Evolutionary conservation across 441 rosid species (phyloP).

Genomic region (Adansonia gregorii): DNA sequence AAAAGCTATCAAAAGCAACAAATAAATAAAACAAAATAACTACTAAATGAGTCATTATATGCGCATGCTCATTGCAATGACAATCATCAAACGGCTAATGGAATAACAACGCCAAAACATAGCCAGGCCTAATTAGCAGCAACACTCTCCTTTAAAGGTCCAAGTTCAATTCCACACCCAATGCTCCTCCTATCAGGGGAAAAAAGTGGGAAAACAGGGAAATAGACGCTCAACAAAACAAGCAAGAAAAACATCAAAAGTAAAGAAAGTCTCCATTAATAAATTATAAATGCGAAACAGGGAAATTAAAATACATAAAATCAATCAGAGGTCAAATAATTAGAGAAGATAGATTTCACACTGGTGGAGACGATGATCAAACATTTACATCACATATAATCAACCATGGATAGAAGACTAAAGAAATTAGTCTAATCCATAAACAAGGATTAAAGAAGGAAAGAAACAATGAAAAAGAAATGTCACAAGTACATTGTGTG

Average conservation of each 20-base stretch:
- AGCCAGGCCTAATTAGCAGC: neutral
- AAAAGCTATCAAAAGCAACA: neutral
- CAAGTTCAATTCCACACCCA: neutral
- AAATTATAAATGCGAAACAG: neutral
- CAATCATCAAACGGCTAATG: neutral
- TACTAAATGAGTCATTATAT: neutral
- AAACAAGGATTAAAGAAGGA: conserved; percentile 9
- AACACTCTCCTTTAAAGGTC: neutral
- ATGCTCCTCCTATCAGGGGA: neutral
- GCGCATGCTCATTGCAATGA: neutral
- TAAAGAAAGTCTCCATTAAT: neutral
- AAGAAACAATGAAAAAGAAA: conserved; percentile 5
- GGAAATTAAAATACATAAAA: neutral
- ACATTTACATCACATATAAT: neutral
- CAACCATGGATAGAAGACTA: neutral
- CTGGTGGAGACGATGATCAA: neutral
- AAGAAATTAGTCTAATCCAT: neutral
- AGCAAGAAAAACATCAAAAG: conserved; percentile 2
- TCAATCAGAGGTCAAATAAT: neutral
- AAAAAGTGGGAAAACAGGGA: neutral
- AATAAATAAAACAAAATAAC: neutral
- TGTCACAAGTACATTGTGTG: neutral
- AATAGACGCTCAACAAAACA: neutral
- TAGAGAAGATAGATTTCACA: neutral
- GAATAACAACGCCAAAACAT: neutral